Base-by-base conservation (phyloP, 2,329 filamentous ascomycete species). In the Leptographium procerum region DNA sequence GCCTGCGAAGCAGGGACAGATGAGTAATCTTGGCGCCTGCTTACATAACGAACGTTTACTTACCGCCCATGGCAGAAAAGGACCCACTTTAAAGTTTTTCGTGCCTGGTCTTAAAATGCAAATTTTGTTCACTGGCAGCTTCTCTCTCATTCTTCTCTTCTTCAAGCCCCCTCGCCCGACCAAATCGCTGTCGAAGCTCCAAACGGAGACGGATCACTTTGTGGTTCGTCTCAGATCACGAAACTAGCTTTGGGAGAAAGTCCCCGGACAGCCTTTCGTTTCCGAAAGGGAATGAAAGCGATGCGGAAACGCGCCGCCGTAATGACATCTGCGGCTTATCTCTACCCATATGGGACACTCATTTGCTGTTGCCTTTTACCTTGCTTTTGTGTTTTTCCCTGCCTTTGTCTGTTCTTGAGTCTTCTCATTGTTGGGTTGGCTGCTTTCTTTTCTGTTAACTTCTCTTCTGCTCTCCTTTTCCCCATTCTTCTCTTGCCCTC, bases 141-240 rank as follows among this genome's bases (percentile, higher is more conserved):
- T 47, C 52, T 52, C 26, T 61, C 51, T 50, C n/a, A n/a, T 67
- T 63, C 65, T 64, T 59, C 63, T 68, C 66, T 66, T 65, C 69
- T 71, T 68, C 71, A 75, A 77, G 83, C 83, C 85, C 86, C 85
- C 90, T 96, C 91, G 91, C 82, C 91, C 90, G 84, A 96, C 61
- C 90, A 90, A 90, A 96, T 96, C 92, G 92, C 91, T 87, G 85
- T 95, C 91, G 87, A 96, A 96, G 92, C 91, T 90, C 91, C 89
- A 87, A 77, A 95, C 89, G 87, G 89, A 88, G 79, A 82, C 69
- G 68, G 67, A 68, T 71, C 66, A 67, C 67, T 74, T n/a, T 4
- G 26, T 31, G 48, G 45, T 70, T 70, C 68, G 64, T 70, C 67
- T 69, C 66, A 61, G 55, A 62, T 69, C 65, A n/a, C 64, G 67